A percentile compares a stretch with the other conserved stretches of the same genome.
Evolutionary conservation across 352 stramenopile genomes (phyloP).

Genomic region (Globisporangium barbulae): DNA sequence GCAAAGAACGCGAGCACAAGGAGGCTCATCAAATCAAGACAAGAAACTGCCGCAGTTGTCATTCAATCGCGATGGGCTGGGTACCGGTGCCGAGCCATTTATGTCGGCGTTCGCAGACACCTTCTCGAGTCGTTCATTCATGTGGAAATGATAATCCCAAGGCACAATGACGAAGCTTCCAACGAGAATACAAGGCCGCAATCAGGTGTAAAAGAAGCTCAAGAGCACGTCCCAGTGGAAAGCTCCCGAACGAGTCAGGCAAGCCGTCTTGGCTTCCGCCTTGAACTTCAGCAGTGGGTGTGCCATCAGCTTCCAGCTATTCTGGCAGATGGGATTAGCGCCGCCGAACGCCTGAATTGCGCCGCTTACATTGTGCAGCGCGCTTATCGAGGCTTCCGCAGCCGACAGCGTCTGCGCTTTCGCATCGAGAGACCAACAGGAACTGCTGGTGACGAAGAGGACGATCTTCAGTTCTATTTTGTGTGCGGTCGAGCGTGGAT

Average conservation of each 20-base stretch:
- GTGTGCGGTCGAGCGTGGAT: constrained; percentile 40
- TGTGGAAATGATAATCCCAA: neutral
- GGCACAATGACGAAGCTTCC: neutral
- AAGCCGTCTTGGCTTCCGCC: constrained; percentile 11
- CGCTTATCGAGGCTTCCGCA: constrained; percentile 20
- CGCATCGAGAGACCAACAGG: neutral
- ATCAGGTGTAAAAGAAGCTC: neutral
- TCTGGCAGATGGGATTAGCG: constrained; percentile 25
- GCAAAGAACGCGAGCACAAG: constrained; percentile 18
- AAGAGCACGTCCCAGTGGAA: neutral
- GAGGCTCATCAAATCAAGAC: neutral
- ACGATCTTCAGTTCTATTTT: constrained; percentile 38
- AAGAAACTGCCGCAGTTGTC: constrained; percentile 10
- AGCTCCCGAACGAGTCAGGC: neutral
- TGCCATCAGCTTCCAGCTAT: constrained; percentile 37
- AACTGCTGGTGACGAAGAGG: neutral
- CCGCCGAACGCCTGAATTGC: constrained; percentile 23
- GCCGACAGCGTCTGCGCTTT: constrained; percentile 23
- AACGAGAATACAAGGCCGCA: neutral
- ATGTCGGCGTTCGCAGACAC: neutral
- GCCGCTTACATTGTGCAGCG: constrained; percentile 31
- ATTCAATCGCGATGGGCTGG: constrained; percentile 14
- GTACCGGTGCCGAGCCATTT: constrained; percentile 13
- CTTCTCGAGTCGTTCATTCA: neutral
- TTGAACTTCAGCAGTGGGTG: constrained; percentile 32